These are phyloP conservation scores for Podospora bellae-mahoneyi DNA, from an alignment of 495 filamentous ascomycete species.

Conservation along the genomic window DNA sequence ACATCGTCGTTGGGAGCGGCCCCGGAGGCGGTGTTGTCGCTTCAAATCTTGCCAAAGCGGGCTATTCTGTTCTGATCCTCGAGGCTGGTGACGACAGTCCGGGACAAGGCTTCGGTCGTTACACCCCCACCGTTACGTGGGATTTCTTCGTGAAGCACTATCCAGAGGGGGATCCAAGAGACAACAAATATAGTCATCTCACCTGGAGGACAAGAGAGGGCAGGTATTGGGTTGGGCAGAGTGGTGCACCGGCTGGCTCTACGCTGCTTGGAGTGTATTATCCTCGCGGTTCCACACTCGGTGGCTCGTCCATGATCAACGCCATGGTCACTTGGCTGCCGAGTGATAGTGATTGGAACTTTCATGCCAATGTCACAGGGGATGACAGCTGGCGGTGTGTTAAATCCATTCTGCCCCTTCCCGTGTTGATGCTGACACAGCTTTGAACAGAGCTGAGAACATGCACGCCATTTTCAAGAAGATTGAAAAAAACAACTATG, in stretches of 20 bases:
- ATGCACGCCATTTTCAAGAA: conserved; percentile 36
- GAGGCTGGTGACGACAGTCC: conserved; percentile 55
- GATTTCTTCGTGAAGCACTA: conserved; percentile 41
- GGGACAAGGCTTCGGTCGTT: conserved; percentile 27
- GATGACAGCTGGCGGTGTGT: conserved; percentile 35
- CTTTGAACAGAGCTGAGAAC: conserved; percentile 29
- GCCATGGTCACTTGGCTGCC: conserved; percentile 37
- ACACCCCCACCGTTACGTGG: conserved; percentile 38
- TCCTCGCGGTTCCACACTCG: conserved; percentile 36
- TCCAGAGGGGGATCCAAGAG: conserved; percentile 30
- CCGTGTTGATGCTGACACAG: not conserved
- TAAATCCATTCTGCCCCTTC: not conserved
- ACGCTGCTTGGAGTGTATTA: conserved; percentile 37
- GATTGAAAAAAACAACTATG: conserved; percentile 38
- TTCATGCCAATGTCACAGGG: conserved; percentile 34
- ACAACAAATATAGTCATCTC: conserved; percentile 36
- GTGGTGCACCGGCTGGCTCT: conserved; percentile 31
- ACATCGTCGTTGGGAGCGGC: conserved; percentile 43
- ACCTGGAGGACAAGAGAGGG: conserved; percentile 36
- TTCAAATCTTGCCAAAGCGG: conserved; percentile 54
- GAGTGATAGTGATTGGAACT: conserved; percentile 38
- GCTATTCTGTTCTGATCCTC: conserved; percentile 53
- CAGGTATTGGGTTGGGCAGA: conserved; percentile 35
- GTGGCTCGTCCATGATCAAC: conserved; percentile 38
- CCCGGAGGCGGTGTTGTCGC: conserved; percentile 59